These are phyloP conservation scores for Solanum arcanum DNA, from an alignment of 257 asterid species.

Conservation along the genomic window DNA sequence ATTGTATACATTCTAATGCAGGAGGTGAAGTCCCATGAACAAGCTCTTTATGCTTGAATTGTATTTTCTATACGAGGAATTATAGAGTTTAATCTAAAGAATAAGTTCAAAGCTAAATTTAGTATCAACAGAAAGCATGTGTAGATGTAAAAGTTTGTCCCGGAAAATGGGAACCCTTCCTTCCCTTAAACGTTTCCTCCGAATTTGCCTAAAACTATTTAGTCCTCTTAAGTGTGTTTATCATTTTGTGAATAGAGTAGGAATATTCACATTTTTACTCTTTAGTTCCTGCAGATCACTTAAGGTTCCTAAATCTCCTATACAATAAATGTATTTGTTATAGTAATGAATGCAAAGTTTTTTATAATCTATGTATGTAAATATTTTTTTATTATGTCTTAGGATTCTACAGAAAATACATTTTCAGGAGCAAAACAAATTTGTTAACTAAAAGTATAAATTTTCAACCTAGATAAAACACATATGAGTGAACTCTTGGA, in stretches of 20 bases:
- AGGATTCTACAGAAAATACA: neutral
- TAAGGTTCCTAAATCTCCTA: neutral
- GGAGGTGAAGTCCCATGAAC: conserved; percentile 28
- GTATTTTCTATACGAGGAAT: conserved; percentile 15
- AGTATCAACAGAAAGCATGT: conserved; percentile 54
- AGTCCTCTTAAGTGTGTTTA: neutral
- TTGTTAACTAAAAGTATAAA: too few relatives aligned
- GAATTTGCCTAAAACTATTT: neutral
- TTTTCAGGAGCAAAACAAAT: too few relatives aligned
- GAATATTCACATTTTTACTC: neutral
- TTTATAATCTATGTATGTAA: neutral
- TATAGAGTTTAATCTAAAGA: conserved; percentile 28
- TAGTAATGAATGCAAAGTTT: neutral
- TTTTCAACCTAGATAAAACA: too few relatives aligned
- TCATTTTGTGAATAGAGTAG: neutral
- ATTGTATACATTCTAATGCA: conserved; percentile 17
- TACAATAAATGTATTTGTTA: neutral
- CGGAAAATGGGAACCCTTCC: neutral
- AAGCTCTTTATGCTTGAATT: conserved; percentile 41
- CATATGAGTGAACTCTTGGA: too few relatives aligned
- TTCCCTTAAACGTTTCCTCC: neutral
- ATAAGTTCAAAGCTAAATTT: conserved; percentile 35
- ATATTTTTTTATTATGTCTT: neutral
- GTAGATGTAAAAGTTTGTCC: conserved; percentile 32
- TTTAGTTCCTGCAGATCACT: neutral